Base-by-base conservation (phyloP, 192 early-diverging fungal species). In the Coemansia sp. region DNA sequence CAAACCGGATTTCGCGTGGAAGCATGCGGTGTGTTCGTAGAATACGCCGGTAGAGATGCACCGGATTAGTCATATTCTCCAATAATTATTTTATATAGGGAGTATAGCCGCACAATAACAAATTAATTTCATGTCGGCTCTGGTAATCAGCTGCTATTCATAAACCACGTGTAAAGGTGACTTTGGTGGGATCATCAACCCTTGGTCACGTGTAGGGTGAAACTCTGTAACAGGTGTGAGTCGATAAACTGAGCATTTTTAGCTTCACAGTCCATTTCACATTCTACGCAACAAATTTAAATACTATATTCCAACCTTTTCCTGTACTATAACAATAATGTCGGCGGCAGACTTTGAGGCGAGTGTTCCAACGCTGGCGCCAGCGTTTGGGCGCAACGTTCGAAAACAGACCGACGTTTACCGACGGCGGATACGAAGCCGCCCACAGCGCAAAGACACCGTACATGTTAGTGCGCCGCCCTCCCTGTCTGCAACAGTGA, bases 1-100 rank as follows among this genome's bases (percentile, higher is more conserved):
- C 67, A 68, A 76, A 82, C 56, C 79, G 65, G 51, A 82, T 72
- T 48, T 76, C 66, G 10, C 64, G 69, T 10, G 79, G 79, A 37
- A 82, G 61, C 38, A 49, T 61, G 22, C 79, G 59, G 44, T 82
- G 79, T 10, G 51, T 40, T 2, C 74, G 63, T 25, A 82, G 55
- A 42, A 82, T 76, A 31, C 58, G 62, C 7, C 79, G 66, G 37
- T 73, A 82, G 19, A 82, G 55, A 37, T 66, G 50, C 22, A 65
- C 11, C 0, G 79, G 66, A 15, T 70, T 72, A 0, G 36, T n/a
- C 71, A 80, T 78, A 2, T 2, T 12, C 31, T 34, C 8, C 6
- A 34, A 34, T 34, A 34, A 8, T 34, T 34, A 7, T 34, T 7
- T 34, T 7, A 34, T 5, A 34, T 34, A 34, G 31, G 31, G 31